Evolutionary conservation across 108 stramenopile species (phyloP), one percentile per base, ranked within the genome.

Genomic region (Cyclotella choctawhatcheeana): DNA sequence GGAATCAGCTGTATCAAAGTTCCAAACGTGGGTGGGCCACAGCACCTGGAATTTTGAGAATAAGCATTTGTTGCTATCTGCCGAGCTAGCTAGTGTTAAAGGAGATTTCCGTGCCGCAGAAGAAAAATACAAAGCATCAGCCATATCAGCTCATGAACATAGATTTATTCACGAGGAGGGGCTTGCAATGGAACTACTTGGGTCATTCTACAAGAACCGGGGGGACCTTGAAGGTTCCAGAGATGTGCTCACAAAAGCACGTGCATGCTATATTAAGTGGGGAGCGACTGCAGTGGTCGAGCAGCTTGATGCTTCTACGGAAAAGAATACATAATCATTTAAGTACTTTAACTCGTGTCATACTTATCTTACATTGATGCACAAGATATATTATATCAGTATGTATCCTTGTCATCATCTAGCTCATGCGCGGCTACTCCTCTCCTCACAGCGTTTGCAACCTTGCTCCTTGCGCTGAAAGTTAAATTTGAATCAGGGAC

Each of bases 401-500:
- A 85, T 10, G 90, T 89, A 73, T 95, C 94, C 65, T 88, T 93
- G 20, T 89, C 89, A 69, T 92, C 91, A 58, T 95, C 91, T 8
- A 91, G 69, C 51, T 95, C 94, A 67, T 93, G 91, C 14, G 93
- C 93, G 0, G 87, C 52, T 18, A 89, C 93, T 27, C 93, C 93
- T 64, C 94, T 67, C 59, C 94, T 78, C 0, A 93, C 91, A 6
- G 94, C 94, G 51, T 95, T 92, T 29, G 89, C 94, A 34, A 95
- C 94, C 77, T 91, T 92, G 55, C 81, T 83, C 35, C 94, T 67
- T 0, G 94, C 93, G 37, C 78, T 82, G 5, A 79, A 81, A 63
- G 82, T 78, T 18, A 90, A 89, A 59, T 88, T 88, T 59, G 90
- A 87, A 14, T 71, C 79, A 62, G 37, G 37, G 12, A 12, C 12